Conservation (phyloP, 345 rosid species). For the Lepidium didymum region DNA sequence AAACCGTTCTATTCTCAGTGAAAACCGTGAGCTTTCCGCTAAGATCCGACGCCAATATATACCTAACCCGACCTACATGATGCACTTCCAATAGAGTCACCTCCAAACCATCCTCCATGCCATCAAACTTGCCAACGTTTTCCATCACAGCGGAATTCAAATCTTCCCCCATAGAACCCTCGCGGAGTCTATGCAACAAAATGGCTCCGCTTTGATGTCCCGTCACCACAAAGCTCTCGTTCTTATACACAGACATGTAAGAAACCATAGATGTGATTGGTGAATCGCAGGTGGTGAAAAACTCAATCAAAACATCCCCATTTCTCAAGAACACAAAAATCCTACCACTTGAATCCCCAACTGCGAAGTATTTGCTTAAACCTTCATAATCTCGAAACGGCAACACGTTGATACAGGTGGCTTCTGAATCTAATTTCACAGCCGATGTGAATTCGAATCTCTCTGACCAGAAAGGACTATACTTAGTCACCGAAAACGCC, state of each 20-base stretch:
- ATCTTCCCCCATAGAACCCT: conserved; percentile 58
- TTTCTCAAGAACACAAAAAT: conserved; percentile 64
- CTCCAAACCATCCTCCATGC: conserved; percentile 32
- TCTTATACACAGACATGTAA: conserved; percentile 57
- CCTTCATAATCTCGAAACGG: conserved; percentile 84
- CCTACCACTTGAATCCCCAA: conserved; percentile 79
- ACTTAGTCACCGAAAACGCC: conserved; percentile 52
- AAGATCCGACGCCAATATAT: conserved; percentile 55
- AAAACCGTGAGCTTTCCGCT: conserved; percentile 61
- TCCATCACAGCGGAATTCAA: conserved; percentile 51
- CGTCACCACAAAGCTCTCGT: conserved; percentile 69
- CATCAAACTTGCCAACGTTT: conserved; percentile 40
- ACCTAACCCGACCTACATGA: conserved; percentile 76
- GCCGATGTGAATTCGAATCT: conserved; percentile 79
- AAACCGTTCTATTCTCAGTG: conserved; percentile 57
- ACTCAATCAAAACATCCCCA: conserved; percentile 75
- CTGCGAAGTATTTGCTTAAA: conserved; percentile 72
- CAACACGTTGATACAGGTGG: conserved; percentile 60
- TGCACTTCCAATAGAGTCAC: conserved; percentile 72
- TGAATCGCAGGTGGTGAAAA: conserved; percentile 40
- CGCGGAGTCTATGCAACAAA: conserved; percentile 60
- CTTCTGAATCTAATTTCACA: conserved; percentile 64
- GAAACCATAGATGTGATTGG: conserved; percentile 76
- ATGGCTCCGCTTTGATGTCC: conserved; percentile 70
- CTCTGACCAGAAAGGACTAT: conserved; percentile 85